phyloP scores from a whole-genome alignment of 176 grass and related monocot species.

The Paspalum notatum region DNA sequence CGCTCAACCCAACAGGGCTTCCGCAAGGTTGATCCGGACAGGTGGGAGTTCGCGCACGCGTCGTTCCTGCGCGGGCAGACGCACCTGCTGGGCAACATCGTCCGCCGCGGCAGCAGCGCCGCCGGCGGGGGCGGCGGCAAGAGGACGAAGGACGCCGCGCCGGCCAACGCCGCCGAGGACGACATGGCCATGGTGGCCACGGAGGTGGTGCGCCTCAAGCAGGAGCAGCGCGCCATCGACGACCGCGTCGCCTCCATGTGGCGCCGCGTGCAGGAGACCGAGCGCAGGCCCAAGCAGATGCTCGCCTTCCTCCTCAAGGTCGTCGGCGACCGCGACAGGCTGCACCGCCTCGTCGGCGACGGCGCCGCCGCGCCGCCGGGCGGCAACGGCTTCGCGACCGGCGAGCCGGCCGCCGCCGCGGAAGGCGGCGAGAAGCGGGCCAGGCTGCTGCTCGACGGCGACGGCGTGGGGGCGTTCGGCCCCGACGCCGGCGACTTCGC shows the following conservation, averaged over 20 bases:
- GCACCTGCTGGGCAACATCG: conserved; percentile 64
- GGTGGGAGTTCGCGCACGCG: conserved; percentile 80
- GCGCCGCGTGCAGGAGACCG: conserved; percentile 77
- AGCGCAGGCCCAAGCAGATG: conserved; percentile 83
- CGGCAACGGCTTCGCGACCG: not conserved
- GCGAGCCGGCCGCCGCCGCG: not conserved
- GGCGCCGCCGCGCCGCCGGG: not conserved
- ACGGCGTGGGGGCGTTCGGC: conserved; percentile 22
- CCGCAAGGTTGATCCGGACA: conserved; percentile 79
- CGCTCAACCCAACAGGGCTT: conserved; percentile 53
- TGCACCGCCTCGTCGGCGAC: conserved; percentile 58
- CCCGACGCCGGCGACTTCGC: conserved; percentile 40
- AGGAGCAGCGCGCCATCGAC: conserved; percentile 77
- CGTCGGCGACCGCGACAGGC: conserved; percentile 53
- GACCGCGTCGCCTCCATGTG: conserved; percentile 69
- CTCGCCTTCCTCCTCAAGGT: conserved; percentile 78
- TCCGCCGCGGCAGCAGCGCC: conserved; percentile 46
- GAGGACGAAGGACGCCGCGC: conserved; percentile 41
- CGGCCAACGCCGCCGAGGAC: not conserved
- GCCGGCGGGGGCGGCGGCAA: not conserved
- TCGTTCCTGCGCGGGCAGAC: conserved; percentile 75
- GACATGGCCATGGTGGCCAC: conserved; percentile 61
- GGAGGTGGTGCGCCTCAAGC: conserved; percentile 76
- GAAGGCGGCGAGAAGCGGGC: conserved; percentile 51
- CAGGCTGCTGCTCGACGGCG: conserved; percentile 41